Evolutionary conservation across 169 alveolate species (phyloP).

Genomic region (Cardiosporidium cionae): DNA sequence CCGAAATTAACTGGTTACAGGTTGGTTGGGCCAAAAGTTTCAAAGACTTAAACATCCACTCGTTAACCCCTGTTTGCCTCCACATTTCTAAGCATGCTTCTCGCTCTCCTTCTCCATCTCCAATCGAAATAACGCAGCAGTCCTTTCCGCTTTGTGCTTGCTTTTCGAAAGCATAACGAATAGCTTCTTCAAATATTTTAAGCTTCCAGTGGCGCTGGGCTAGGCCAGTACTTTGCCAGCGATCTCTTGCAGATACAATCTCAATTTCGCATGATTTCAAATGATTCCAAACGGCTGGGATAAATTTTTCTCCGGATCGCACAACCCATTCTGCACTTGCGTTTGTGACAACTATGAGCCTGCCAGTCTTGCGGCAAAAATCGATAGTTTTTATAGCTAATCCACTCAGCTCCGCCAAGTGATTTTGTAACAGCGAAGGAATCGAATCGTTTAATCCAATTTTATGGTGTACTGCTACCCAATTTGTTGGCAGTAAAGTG

Average conservation of each 20-base stretch:
- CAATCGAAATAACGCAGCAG: constrained; percentile 66
- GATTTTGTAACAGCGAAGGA: constrained; percentile 35
- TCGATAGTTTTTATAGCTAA: constrained; percentile 50
- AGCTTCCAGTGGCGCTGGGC: constrained; percentile 71
- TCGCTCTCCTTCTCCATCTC: constrained; percentile 74
- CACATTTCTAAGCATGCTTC: constrained; percentile 70
- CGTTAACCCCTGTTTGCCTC: constrained; percentile 42
- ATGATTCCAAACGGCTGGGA: constrained; percentile 57
- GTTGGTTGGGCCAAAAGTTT: constrained; percentile 68
- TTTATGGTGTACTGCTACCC: constrained; percentile 48
- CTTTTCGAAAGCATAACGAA: constrained; percentile 54
- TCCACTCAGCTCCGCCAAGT: constrained; percentile 51
- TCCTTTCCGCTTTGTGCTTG: constrained; percentile 44
- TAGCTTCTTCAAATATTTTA: constrained; percentile 54
- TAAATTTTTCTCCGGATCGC: constrained; percentile 55
- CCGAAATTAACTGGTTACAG: constrained; percentile 54
- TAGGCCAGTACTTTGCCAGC: constrained; percentile 56
- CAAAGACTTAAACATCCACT: constrained; percentile 63
- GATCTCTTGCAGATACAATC: constrained; percentile 68
- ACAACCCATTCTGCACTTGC: constrained; percentile 72
- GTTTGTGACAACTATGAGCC: constrained; percentile 65
- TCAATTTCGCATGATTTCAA: constrained; percentile 53
- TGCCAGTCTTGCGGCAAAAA: constrained; percentile 47
- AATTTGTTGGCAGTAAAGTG: constrained; percentile 69
- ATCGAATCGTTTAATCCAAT: constrained; percentile 32